Conservation (phyloP, 2,329 filamentous ascomycete genomes). For the Trichoderma sp. region DNA sequence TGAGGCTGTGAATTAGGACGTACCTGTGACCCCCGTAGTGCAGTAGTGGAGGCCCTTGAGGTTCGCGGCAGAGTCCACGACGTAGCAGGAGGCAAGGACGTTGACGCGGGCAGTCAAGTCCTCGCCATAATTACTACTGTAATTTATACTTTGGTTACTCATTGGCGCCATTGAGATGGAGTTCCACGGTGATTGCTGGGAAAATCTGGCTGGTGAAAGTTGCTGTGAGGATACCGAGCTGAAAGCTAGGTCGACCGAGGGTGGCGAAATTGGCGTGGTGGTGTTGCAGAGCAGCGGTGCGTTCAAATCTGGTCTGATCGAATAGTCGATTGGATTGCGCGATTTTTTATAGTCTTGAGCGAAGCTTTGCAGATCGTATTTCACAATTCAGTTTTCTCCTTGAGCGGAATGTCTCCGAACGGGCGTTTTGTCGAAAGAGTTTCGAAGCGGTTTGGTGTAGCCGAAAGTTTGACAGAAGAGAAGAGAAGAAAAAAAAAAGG, state of each 20-base stretch:
- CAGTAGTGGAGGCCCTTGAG: conserved; percentile 92
- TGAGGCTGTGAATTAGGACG: conserved; percentile 36
- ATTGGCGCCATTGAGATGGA: conserved; percentile 64
- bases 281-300: not conserved
- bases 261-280: conserved; percentile 21
- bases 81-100: conserved; percentile 90
- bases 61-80: conserved; percentile 72
- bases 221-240: conserved; percentile 20
- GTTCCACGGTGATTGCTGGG: conserved; percentile 33
- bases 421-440: not conserved
- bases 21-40: conserved; percentile 85
- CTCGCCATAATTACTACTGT: conserved; percentile 78
- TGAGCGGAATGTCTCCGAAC: not conserved
- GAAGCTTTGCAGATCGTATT: not conserved
- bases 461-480: not conserved
- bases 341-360: not conserved
- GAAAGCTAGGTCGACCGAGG: conserved; percentile 26
- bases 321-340: not conserved
- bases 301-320: not conserved
- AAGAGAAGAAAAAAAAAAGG: conserved; percentile 5
- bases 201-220: conserved; percentile 3
- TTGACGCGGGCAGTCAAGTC: conserved; percentile 67
- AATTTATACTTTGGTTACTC: conserved; percentile 69
- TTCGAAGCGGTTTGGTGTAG: not conserved
- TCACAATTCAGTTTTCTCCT: not conserved